Base-by-base conservation (phyloP, 495 filamentous ascomycete genomes). In the Penicillium simplicissimum region DNA sequence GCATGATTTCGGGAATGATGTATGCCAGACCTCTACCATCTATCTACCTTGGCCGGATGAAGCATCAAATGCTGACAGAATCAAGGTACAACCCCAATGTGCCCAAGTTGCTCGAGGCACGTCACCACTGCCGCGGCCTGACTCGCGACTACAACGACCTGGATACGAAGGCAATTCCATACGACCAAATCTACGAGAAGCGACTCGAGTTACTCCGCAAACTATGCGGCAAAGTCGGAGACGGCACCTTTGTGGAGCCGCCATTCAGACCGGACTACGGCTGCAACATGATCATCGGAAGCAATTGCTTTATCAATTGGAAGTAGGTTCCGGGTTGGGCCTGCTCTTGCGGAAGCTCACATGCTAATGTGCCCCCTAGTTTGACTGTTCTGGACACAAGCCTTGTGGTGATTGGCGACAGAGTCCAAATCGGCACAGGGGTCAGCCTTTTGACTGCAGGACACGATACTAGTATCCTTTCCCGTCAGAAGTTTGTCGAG, bases 391-490 rank as follows among this genome's bases (percentile, higher is more conserved):
- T 95, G 10, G 92, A 96, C 74, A 92, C 88, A 11, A 89, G 87
- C 67, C 65, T 84, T 9, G 87, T 95, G 42, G 83, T 82, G 28
- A 87, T 96, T 60, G 92, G 92, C 11, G 80, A 87, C 19, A 85
- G 92, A 17, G 91, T 90, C 3, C 81, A 95, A 25, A 75, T 94
- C 53, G 91, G 89, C 0, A 88, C 91, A 0, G 89, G 89, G 61
- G 88, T 91, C 28, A 68, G 76, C 43, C 86, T 96, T 63, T 88
- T 81, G 69, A 78, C 80, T 10, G 91, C 81, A 0, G 85, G 83
- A 1, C 91, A 96, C 67, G 88, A 92, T 59, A 89, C 88, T 0
- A 77, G 76, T 9, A 69, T 91, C 4, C 81, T 90, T 8, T 88
- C 90, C 57, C 90, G 92, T 0, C 84, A 83, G 4, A 77, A 83